Evolutionary conservation across 305 asterid genomes (phyloP).

Genomic region (Petunia hybrid): DNA sequence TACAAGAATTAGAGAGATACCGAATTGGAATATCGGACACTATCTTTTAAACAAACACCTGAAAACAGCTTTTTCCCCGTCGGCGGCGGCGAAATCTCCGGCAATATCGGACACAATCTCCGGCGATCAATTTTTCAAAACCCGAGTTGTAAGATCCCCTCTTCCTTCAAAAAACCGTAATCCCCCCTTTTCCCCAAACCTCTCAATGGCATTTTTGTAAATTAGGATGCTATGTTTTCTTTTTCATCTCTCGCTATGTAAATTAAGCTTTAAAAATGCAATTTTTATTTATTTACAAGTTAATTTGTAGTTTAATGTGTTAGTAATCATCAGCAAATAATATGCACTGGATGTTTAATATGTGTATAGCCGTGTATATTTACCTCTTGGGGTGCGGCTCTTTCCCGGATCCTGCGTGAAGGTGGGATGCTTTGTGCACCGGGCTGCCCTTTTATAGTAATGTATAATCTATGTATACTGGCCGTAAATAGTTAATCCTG

Average conservation of each 20-base stretch:
- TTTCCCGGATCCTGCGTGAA: too few species aligned
- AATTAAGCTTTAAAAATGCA: not conserved
- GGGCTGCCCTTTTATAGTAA: too few species aligned
- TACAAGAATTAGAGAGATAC: not conserved
- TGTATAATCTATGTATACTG: too few species aligned
- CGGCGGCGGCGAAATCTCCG: slow-evolving; percentile 19
- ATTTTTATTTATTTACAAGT: not conserved
- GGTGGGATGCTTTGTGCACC: too few species aligned
- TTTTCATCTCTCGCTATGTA: not conserved
- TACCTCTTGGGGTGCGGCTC: too few species aligned
- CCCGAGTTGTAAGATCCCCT: slow-evolving; percentile 20
- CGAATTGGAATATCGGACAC: not conserved
- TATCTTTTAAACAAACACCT: not conserved
- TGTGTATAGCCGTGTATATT: too few species aligned
- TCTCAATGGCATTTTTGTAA: not conserved
- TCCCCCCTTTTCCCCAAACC: not conserved
- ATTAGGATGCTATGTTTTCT: not conserved
- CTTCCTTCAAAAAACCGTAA: slow-evolving; percentile 22
- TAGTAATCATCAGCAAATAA: not conserved
- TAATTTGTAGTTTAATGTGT: not conserved
- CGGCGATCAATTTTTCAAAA: not conserved
- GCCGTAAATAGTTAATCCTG: too few species aligned
- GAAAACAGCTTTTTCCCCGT: not conserved
- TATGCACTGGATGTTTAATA: too few species aligned
- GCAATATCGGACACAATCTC: not conserved